Conservation (phyloP, 75 land plant species). For the Larix kaempferi region DNA sequence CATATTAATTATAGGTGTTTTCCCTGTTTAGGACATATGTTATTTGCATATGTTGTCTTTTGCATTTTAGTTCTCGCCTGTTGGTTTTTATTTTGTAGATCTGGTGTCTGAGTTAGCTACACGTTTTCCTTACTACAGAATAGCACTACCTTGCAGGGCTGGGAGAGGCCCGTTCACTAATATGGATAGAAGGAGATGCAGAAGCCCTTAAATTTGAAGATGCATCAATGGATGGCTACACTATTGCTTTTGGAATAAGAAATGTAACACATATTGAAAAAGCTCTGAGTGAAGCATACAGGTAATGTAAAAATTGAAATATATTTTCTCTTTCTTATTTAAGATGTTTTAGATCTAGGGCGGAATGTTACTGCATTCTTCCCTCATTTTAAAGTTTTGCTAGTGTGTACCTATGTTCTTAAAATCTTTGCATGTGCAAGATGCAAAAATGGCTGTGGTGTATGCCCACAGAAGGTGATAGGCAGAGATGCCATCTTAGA, state of each 20-base stretch:
- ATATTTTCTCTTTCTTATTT: no score
- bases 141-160: conserved; percentile 42
- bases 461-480: no score
- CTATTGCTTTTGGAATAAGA: conserved; percentile 98
- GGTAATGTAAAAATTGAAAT: conserved; percentile 28
- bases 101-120: neutral
- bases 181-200: conserved; percentile 98
- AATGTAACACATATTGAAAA: conserved; percentile 98
- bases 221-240: conserved; percentile 92
- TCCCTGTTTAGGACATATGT: neutral
- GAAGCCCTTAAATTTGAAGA: conserved; percentile 80
- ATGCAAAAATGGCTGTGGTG: no score
- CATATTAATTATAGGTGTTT: neutral
- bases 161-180: conserved; percentile 45
- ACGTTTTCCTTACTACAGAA: neutral
- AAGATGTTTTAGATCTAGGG: no score
- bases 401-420: no score
- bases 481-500: no score
- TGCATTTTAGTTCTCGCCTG: no score
- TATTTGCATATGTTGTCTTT: neutral
- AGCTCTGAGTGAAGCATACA: conserved; percentile 87
- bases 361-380: no score
- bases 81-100: no score
- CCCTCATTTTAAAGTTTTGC: no score
- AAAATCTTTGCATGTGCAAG: no score